phyloP scores from a whole-genome alignment of 2,329 filamentous ascomycete genomes.

The Elsinoe perseae region DNA sequence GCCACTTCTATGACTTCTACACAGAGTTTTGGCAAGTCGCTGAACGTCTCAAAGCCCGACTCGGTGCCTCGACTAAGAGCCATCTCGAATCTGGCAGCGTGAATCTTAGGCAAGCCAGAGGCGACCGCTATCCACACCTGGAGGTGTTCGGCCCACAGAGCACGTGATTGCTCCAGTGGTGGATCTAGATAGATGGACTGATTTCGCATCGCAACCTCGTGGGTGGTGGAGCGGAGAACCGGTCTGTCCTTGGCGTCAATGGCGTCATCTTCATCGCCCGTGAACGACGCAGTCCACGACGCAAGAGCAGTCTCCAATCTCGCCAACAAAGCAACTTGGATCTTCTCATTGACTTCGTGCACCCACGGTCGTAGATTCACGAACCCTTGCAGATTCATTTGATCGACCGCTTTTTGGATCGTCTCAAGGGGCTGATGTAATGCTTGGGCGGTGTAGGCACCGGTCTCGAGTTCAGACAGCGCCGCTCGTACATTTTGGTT shows the following conservation, averaged over 20 bases:
- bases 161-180: constrained; percentile 81
- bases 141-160: constrained; percentile 87
- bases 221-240: constrained; percentile 63
- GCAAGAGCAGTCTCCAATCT: constrained; percentile 78
- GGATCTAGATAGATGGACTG: constrained; percentile 96
- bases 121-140: constrained; percentile 90
- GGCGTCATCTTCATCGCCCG: constrained; percentile 26
- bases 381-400: constrained; percentile 92
- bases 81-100: constrained; percentile 92
- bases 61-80: constrained; percentile 53
- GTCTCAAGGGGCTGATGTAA: constrained; percentile 75
- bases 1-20: constrained; percentile 70
- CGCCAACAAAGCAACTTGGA: constrained; percentile 70
- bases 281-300: constrained; percentile 79
- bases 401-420: constrained; percentile 88
- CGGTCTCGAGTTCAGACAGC: constrained; percentile 72
- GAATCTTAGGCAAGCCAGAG: constrained; percentile 87
- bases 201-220: constrained; percentile 96
- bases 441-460: constrained; percentile 69
- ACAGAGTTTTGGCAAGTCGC: constrained; percentile 75
- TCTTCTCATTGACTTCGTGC: constrained; percentile 71
- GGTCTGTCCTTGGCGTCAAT: constrained; percentile 48
- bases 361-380: constrained; percentile 92
- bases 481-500: constrained; percentile 76
- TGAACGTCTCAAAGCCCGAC: constrained; percentile 65